Percentiles rank a stretch among this genome's conserved stretches.
Evolutionary conservation across 306 rosid species (phyloP).

Genomic region (Phaseolus lunatus): DNA sequence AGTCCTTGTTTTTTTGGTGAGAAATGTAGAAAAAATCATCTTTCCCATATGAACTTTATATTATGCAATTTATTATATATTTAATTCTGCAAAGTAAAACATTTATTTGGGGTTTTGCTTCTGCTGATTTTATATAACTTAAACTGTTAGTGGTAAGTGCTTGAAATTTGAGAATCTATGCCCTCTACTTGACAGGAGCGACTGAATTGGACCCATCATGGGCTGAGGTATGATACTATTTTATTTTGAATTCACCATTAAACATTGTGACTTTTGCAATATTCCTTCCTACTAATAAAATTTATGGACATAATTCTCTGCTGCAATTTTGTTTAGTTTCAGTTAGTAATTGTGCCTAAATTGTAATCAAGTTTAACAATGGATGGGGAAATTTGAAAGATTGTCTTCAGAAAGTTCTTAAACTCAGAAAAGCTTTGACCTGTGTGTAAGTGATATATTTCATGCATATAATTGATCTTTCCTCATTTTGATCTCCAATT

Average conservation of each 20-base stretch:
- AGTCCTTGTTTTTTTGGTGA: not conserved
- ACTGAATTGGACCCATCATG: constrained; percentile 87
- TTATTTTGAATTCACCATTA: not conserved
- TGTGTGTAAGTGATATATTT: not conserved
- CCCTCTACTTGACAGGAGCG: constrained; percentile 68
- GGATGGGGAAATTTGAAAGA: not conserved
- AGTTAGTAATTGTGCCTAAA: not conserved
- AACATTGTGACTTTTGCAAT: not conserved
- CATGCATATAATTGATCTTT: not conserved
- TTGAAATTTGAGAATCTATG: constrained; percentile 34
- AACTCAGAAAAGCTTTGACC: not conserved
- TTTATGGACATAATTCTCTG: not conserved
- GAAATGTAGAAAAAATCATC: constrained; percentile 12
- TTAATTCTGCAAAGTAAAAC: not conserved
- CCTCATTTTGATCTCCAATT: not conserved
- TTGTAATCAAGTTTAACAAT: not conserved
- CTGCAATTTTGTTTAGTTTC: constrained; percentile 3
- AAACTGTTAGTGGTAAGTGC: constrained; percentile 1
- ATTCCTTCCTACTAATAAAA: not conserved
- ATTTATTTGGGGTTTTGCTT: constrained; percentile 25
- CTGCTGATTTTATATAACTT: constrained; percentile 24
- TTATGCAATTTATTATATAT: constrained; percentile 2
- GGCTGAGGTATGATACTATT: constrained; percentile 74
- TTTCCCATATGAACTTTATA: not conserved
- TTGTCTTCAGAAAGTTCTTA: not conserved